Percentiles rank a stretch among this genome's conserved stretches.
These are phyloP conservation scores for Diaporthe velutina DNA, from an alignment of 2,329 filamentous ascomycete species.

Conservation along the genomic window DNA sequence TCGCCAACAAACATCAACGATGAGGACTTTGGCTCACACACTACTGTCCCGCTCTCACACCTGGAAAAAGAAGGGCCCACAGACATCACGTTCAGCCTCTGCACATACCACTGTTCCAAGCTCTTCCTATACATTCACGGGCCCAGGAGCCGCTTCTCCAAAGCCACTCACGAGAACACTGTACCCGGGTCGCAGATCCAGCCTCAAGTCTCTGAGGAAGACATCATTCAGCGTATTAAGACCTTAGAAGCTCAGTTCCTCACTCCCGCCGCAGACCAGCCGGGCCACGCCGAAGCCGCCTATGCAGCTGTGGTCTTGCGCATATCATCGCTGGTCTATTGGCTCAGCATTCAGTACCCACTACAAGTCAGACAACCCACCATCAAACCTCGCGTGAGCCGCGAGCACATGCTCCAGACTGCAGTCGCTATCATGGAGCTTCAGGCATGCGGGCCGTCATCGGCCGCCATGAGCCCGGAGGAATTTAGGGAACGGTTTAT, in stretches of 20 bases:
- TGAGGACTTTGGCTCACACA: conserved; percentile 58
- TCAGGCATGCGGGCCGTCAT: conserved; percentile 46
- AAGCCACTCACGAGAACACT: conserved; percentile 36
- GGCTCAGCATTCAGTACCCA: conserved; percentile 61
- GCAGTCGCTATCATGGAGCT: conserved; percentile 62
- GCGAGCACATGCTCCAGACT: conserved; percentile 59
- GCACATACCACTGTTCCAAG: conserved; percentile 54
- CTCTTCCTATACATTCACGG: conserved; percentile 56
- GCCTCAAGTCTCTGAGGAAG: conserved; percentile 51
- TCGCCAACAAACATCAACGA: conserved; percentile 68
- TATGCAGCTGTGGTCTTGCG: conserved; percentile 56
- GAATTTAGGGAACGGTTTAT: conserved; percentile 50
- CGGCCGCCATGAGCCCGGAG: conserved; percentile 48
- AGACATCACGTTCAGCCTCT: conserved; percentile 56
- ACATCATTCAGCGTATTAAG: conserved; percentile 55
- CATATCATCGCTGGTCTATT: conserved; percentile 60
- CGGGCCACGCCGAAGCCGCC: conserved; percentile 49
- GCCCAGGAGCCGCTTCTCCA: conserved; percentile 43
- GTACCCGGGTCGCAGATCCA: conserved; percentile 21
- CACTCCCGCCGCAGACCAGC: conserved; percentile 44
- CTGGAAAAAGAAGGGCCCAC: conserved; percentile 49
- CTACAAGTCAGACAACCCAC: conserved; percentile 50
- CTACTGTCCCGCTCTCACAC: conserved; percentile 49
- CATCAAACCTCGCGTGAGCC: conserved; percentile 50
- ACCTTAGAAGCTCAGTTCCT: conserved; percentile 56